phyloP scores from a whole-genome alignment of 2,329 filamentous ascomycete species.

The Verticillium isaacii region DNA sequence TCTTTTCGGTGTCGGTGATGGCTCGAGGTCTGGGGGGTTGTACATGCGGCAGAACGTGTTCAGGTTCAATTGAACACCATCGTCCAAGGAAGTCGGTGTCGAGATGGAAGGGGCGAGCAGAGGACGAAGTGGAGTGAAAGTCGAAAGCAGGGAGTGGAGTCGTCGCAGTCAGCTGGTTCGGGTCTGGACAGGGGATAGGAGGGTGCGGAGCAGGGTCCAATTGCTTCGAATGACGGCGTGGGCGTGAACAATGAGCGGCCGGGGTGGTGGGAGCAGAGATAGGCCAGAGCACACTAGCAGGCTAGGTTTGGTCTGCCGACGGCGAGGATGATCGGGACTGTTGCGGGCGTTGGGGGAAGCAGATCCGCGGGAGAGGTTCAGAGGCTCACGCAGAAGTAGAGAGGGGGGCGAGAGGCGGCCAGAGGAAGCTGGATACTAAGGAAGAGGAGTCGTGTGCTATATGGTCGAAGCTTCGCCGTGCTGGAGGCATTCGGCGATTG shows the following conservation, averaged over 20 bases:
- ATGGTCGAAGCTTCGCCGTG: not conserved
- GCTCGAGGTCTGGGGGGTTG: not conserved
- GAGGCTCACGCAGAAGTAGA: not conserved
- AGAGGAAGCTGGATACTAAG: not conserved
- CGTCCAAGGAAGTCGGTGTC: not conserved
- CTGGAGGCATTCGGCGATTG: not conserved
- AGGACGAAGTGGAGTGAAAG: conserved; percentile 1
- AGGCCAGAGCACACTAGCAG: not conserved
- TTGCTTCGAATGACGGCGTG: conserved; percentile 2
- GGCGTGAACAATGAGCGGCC: not conserved
- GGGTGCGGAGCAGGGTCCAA: conserved; percentile 3
- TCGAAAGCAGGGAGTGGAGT: conserved; percentile 4
- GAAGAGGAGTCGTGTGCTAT: not conserved
- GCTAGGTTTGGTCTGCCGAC: not conserved
- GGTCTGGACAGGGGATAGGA: not conserved
- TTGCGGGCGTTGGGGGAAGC: not conserved
- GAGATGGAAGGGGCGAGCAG: conserved; percentile 1
- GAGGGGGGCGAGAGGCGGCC: not conserved
- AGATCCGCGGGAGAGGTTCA: not conserved
- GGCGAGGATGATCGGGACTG: not conserved
- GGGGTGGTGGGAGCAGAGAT: not conserved
- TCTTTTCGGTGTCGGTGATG: not conserved
- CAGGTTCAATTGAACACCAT: not conserved
- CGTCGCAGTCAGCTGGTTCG: conserved; percentile 4
- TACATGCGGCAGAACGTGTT: not conserved